Conservation (phyloP, 805 yeast genomes). For the Schwanniomyces pseudopolymorphus region DNA sequence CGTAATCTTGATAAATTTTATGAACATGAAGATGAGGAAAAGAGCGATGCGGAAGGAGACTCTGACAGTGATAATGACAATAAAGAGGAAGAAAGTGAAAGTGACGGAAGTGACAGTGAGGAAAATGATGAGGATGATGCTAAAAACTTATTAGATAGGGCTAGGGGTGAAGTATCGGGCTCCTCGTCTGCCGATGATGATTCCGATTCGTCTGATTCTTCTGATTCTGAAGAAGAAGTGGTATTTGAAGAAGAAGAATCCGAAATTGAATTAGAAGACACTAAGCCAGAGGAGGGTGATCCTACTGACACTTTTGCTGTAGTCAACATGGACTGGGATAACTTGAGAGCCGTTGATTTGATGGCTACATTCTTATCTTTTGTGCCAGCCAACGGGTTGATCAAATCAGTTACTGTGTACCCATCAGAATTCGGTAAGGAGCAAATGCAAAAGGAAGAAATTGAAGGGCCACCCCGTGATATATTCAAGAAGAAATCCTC, state of each 20-base stretch:
- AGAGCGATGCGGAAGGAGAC: slow-evolving; percentile 18
- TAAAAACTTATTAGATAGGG: slow-evolving; percentile 45
- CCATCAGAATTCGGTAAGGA: slow-evolving; percentile 94
- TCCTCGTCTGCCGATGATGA: slow-evolving; percentile 33
- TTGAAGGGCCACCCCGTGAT: slow-evolving; percentile 90
- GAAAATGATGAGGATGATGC: slow-evolving; percentile 16
- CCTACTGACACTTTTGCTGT: slow-evolving; percentile 83
- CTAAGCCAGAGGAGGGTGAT: slow-evolving; percentile 80
- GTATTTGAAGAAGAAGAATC: slow-evolving; percentile 49
- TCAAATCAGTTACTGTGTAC: slow-evolving; percentile 66
- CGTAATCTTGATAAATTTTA: slow-evolving; percentile 63
- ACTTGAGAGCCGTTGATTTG: slow-evolving; percentile 80
- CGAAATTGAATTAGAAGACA: slow-evolving; percentile 55
- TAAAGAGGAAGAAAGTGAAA: slow-evolving; percentile 13
- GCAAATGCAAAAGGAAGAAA: slow-evolving; percentile 84
- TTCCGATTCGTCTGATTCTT: slow-evolving; percentile 34
- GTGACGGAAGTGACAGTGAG: slow-evolving; percentile 19
- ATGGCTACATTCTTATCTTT: slow-evolving; percentile 88
- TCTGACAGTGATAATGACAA: background rate
- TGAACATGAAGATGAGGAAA: slow-evolving; percentile 42
- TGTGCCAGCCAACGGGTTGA: slow-evolving; percentile 72
- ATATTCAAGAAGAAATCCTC: slow-evolving; percentile 56
- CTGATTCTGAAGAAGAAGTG: slow-evolving; percentile 46
- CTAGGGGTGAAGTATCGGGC: slow-evolving; percentile 62
- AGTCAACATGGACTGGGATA: slow-evolving; percentile 97